Conservation (phyloP, 371 early-diverging fungal genomes). For the Dentiscutata heterogama region DNA sequence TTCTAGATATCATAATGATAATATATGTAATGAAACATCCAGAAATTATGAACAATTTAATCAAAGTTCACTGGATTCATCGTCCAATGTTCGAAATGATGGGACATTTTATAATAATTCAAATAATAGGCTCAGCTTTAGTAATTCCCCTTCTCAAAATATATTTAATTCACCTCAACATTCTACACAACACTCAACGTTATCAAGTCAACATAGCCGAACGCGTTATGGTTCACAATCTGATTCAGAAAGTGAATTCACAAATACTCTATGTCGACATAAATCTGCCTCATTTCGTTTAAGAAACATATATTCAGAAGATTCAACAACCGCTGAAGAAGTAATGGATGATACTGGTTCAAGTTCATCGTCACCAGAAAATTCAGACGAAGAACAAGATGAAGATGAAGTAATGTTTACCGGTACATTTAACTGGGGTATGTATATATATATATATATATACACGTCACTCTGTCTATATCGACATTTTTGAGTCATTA, state of each 20-base stretch:
- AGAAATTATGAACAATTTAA: neutral
- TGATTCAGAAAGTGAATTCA: conserved; percentile 16
- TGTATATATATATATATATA: neutral
- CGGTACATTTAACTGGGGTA: conserved; percentile 28
- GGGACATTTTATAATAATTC: conserved; percentile 17
- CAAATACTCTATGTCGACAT: conserved; percentile 25
- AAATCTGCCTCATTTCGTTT: neutral
- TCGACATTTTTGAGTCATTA: too few species aligned
- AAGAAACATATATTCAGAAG: conserved; percentile 24
- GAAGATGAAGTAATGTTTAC: conserved; percentile 33
- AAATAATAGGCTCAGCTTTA: neutral
- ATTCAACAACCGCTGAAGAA: neutral
- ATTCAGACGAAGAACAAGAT: conserved; percentile 29
- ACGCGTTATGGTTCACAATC: neutral
- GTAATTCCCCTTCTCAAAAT: neutral
- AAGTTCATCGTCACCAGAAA: conserved; percentile 5
- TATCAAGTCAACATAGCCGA: neutral
- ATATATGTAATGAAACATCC: too few species aligned
- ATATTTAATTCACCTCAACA: conserved; percentile 10
- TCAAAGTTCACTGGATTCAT: neutral
- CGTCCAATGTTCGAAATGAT: neutral
- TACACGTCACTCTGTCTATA: too few species aligned
- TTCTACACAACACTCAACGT: neutral
- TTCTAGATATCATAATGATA: conserved; percentile 5
- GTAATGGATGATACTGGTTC: neutral